Conservation (phyloP, 1,284 basidiomycete species). For the Fomitopsis schrenkii region DNA sequence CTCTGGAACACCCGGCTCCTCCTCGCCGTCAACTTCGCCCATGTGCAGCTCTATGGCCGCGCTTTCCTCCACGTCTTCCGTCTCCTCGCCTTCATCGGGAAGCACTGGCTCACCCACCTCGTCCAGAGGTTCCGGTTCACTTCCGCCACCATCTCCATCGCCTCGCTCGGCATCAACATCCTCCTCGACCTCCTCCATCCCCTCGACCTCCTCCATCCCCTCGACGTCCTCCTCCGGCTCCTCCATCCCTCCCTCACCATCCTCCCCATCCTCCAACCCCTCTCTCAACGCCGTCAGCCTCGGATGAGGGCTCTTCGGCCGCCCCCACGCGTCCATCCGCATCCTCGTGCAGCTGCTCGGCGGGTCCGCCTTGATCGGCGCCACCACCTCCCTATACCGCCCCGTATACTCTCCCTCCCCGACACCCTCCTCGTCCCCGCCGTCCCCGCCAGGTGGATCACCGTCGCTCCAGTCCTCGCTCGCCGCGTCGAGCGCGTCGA, state of each 20-base stretch:
- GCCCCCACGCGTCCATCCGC: conserved; percentile 58
- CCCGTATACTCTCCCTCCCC: conserved; percentile 63
- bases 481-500: conserved; percentile 11
- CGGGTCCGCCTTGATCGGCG: conserved; percentile 65
- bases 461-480: conserved; percentile 30
- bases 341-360: conserved; percentile 50
- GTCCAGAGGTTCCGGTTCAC: neutral
- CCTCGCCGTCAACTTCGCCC: conserved; percentile 8
- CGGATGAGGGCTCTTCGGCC: conserved; percentile 19
- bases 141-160: neutral
- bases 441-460: conserved; percentile 14
- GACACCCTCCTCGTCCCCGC: conserved; percentile 22
- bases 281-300: conserved; percentile 13
- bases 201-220: conserved; percentile 13
- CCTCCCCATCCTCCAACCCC: conserved; percentile 5
- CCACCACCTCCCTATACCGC: conserved; percentile 45
- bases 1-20: conserved; percentile 4
- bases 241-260: neutral
- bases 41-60: neutral
- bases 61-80: neutral
- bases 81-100: neutral
- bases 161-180: neutral
- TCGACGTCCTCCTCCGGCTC: conserved; percentile 7
- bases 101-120: neutral
- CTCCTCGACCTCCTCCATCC: neutral